Conservation (phyloP, 202 grass and related monocot species). For the Elaeis oleifera region DNA sequence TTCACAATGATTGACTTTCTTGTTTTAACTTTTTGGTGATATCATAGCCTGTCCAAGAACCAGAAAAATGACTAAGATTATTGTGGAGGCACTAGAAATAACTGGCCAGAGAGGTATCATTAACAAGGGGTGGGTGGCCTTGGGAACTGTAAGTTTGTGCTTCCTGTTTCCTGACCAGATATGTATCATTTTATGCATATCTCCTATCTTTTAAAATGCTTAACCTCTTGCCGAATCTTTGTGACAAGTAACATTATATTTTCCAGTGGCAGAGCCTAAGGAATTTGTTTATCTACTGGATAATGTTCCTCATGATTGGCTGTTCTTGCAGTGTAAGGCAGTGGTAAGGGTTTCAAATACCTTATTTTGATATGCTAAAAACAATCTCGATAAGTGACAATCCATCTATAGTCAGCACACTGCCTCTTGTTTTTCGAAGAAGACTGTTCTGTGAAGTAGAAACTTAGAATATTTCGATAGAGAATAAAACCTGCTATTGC, state of each 20-base stretch:
- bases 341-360: slow-evolving; percentile 44
- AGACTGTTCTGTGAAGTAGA: too few relatives aligned
- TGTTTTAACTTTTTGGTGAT: slow-evolving; percentile 18
- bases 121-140: slow-evolving; percentile 95
- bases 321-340: slow-evolving; percentile 90
- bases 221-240: slow-evolving; percentile 20
- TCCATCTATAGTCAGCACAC: too few relatives aligned
- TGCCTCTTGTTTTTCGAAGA: too few relatives aligned
- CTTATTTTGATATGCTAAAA: too few relatives aligned
- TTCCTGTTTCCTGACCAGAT: too few relatives aligned
- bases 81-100: slow-evolving; percentile 64
- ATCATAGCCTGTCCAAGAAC: slow-evolving; percentile 89
- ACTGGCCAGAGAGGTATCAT: slow-evolving; percentile 95
- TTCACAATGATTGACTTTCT: not conserved
- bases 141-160: slow-evolving; percentile 65
- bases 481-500: too few relatives aligned
- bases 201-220: slow-evolving; percentile 7
- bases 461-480: too few relatives aligned
- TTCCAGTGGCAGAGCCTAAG: slow-evolving; percentile 65
- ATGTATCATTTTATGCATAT: not conserved
- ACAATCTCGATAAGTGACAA: too few relatives aligned
- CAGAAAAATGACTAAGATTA: slow-evolving; percentile 80
- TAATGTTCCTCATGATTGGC: slow-evolving; percentile 94
- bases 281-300: slow-evolving; percentile 79
- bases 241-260: slow-evolving; percentile 22